Percentiles rank a stretch among this genome's conserved stretches.
Evolutionary conservation across 108 stramenopile genomes (phyloP).

Genomic region (Cylindrotheca fusiformis): DNA sequence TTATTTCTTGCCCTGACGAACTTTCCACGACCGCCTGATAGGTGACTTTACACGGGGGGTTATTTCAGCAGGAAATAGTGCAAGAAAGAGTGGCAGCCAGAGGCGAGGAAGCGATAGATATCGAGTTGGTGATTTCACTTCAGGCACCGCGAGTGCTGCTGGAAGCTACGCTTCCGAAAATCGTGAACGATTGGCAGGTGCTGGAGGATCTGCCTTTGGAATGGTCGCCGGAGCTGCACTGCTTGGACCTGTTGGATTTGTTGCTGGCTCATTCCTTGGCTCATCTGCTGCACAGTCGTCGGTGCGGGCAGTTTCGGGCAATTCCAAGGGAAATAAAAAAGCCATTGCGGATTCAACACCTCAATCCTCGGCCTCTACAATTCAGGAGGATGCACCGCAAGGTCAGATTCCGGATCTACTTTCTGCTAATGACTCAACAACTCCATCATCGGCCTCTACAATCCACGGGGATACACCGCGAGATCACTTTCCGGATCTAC

Average conservation of each 20-base stretch:
- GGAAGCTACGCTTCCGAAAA: slow-evolving; percentile 1
- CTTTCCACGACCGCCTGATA: too few species aligned
- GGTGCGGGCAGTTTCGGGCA: neutral
- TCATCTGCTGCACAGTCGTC: neutral
- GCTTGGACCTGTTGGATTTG: slow-evolving; percentile 9
- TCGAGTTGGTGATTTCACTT: slow-evolving; percentile 4
- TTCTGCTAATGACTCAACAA: too few species aligned
- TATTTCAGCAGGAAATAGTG: neutral
- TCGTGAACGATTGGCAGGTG: neutral
- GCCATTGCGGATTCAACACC: too few species aligned
- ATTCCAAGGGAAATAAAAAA: neutral
- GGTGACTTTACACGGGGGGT: slow-evolving; percentile 2
- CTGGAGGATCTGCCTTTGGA: slow-evolving; percentile 6
- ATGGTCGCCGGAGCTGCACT: slow-evolving; percentile 6
- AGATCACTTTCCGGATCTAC: too few species aligned
- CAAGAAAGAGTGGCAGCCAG: neutral
- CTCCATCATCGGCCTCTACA: too few species aligned
- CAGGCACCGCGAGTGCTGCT: neutral
- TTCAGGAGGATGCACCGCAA: too few species aligned
- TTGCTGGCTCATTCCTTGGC: slow-evolving; percentile 5
- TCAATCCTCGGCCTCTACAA: too few species aligned
- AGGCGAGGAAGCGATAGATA: neutral
- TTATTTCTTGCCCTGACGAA: neutral
- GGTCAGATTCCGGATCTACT: too few species aligned
- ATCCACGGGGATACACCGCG: too few species aligned